Evolutionary conservation across 2,329 filamentous ascomycete genomes (phyloP).

Genomic region (Endothia cerciana): DNA sequence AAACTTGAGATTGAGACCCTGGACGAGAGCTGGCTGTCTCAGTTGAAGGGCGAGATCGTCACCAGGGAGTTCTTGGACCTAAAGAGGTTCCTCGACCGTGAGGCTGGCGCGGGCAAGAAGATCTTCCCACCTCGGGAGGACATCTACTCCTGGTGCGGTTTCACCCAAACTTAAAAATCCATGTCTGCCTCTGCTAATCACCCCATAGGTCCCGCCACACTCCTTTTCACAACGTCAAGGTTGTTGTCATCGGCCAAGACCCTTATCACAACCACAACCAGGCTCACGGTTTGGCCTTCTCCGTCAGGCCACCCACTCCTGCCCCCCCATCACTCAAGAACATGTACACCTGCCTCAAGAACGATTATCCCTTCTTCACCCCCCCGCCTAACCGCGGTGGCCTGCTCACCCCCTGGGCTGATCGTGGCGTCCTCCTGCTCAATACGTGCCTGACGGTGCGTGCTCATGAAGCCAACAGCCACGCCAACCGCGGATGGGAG

Average conservation of each 20-base stretch:
- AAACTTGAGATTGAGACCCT: slow-evolving; percentile 90
- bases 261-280: slow-evolving; percentile 96
- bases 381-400: slow-evolving; percentile 78
- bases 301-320: slow-evolving; percentile 83
- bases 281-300: slow-evolving; percentile 95
- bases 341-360: slow-evolving; percentile 87
- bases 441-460: slow-evolving; percentile 96
- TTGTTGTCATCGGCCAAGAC: slow-evolving; percentile 93
- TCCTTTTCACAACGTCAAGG: slow-evolving; percentile 84
- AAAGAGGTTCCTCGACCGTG: slow-evolving; percentile 83
- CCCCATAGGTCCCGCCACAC: slow-evolving; percentile 88
- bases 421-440: slow-evolving; percentile 87
- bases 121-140: slow-evolving; percentile 88
- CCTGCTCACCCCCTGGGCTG: slow-evolving; percentile 89
- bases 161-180: neutral
- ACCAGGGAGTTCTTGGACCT: slow-evolving; percentile 81
- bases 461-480: slow-evolving; percentile 83
- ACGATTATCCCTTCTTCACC: slow-evolving; percentile 82
- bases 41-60: slow-evolving; percentile 83
- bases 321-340: slow-evolving; percentile 91
- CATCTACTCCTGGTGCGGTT: slow-evolving; percentile 86
- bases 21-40: slow-evolving; percentile 87
- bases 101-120: slow-evolving; percentile 73
- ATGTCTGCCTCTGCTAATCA: slow-evolving; percentile 14
- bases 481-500: slow-evolving; percentile 90